A percentile compares a stretch with the other conserved stretches of the same genome.
phyloP scores from a whole-genome alignment of 2,329 filamentous ascomycete species.

The Graphilbum sp. region DNA sequence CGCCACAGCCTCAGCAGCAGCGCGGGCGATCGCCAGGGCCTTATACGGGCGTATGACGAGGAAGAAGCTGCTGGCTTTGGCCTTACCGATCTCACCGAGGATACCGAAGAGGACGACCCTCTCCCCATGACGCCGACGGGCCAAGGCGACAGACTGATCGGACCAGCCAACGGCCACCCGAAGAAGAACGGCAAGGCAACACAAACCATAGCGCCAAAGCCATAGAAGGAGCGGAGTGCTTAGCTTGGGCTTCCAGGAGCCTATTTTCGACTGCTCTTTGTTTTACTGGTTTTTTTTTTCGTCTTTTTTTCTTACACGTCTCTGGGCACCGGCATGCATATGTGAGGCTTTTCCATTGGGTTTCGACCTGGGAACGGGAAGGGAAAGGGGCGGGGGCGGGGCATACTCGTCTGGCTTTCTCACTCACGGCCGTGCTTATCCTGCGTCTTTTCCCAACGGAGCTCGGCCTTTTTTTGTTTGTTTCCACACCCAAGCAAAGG shows the following conservation, averaged over 20 bases:
- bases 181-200: conserved; percentile 6
- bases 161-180: conserved; percentile 12
- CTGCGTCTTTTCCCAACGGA: too few relatives aligned
- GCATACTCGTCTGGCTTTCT: too few relatives aligned
- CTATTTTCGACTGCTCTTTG: too few relatives aligned
- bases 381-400: too few relatives aligned
- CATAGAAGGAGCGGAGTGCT: not conserved
- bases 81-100: conserved; percentile 62
- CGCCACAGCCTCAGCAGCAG: conserved; percentile 48
- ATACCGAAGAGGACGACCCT: conserved; percentile 47
- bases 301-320: not conserved
- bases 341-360: not conserved
- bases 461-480: too few relatives aligned
- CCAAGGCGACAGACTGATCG: conserved; percentile 28
- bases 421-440: too few relatives aligned
- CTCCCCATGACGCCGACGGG: conserved; percentile 18
- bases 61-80: conserved; percentile 61
- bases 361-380: not conserved
- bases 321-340: not conserved
- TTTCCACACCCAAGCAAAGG: too few relatives aligned
- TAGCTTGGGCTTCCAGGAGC: too few relatives aligned
- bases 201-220: not conserved
- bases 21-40: conserved; percentile 56
- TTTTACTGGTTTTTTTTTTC: not conserved
- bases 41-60: conserved; percentile 82